Conservation (phyloP, 176 grass and related monocot species). For the Canna indica region DNA sequence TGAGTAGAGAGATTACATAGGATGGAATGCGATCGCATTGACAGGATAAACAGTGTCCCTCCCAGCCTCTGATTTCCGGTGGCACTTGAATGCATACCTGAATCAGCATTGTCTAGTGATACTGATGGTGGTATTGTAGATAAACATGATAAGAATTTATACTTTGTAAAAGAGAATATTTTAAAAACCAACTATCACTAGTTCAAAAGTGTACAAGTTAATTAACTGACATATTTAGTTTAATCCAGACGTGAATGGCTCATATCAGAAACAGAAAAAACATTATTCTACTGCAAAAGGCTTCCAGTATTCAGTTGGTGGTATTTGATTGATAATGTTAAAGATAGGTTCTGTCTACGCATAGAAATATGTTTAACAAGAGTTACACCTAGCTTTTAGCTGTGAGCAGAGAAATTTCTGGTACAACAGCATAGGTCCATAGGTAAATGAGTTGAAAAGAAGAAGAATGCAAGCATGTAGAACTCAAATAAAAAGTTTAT, state of each 20-base stretch:
- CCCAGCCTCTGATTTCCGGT: slow-evolving; percentile 82
- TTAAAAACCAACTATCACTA: not conserved
- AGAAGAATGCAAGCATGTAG: not conserved
- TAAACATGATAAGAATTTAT: not conserved
- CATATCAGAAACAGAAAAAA: not conserved
- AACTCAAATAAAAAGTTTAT: no score
- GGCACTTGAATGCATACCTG: slow-evolving; percentile 99
- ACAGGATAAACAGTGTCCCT: slow-evolving; percentile 92
- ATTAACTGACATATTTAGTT: not conserved
- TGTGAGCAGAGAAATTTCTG: not conserved
- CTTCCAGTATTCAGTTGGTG: not conserved
- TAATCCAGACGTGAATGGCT: not conserved
- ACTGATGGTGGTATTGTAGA: not conserved
- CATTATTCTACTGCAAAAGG: not conserved
- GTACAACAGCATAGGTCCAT: not conserved
- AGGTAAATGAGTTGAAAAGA: not conserved
- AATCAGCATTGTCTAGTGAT: slow-evolving; percentile 17
- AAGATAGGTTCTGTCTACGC: not conserved
- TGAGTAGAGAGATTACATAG: slow-evolving; percentile 48
- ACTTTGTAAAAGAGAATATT: not conserved
- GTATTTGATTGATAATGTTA: not conserved
- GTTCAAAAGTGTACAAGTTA: not conserved
- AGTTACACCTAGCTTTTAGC: no score
- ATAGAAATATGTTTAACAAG: not conserved
- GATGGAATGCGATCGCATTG: slow-evolving; percentile 97